Conservation (phyloP, 192 early-diverging fungal genomes). For the Coemansia sp. region DNA sequence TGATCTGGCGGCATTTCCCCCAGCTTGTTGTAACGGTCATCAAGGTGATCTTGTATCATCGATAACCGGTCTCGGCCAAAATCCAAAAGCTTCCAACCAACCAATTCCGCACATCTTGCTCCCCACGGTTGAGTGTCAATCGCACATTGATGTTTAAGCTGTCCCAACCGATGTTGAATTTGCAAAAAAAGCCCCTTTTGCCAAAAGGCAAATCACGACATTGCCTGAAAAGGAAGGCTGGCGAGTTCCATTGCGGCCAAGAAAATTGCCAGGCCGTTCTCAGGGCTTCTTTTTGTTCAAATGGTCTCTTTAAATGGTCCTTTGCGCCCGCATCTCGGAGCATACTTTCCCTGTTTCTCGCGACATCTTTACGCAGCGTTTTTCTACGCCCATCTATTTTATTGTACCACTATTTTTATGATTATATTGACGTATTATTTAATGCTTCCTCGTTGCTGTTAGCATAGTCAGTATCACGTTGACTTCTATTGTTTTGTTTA, state of each 20-base stretch:
- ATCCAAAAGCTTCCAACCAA: background rate
- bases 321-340: background rate
- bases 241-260: background rate
- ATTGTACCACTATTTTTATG: background rate
- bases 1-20: background rate
- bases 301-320: background rate
- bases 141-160: background rate
- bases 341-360: background rate
- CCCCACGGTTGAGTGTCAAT: background rate
- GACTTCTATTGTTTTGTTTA: background rate
- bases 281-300: background rate
- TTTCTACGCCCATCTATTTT: background rate
- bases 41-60: background rate
- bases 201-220: background rate
- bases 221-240: constrained; percentile 2
- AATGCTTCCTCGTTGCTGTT: background rate
- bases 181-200: background rate
- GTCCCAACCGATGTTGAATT: background rate
- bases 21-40: background rate
- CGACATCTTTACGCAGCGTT: background rate
- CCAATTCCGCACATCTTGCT: background rate
- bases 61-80: constrained; percentile 1
- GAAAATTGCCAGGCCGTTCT: background rate
- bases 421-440: background rate
- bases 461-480: background rate